Evolutionary conservation across 805 yeast species (phyloP), one percentile per base, ranked within the genome.

Genomic region (Candida caryicola): DNA sequence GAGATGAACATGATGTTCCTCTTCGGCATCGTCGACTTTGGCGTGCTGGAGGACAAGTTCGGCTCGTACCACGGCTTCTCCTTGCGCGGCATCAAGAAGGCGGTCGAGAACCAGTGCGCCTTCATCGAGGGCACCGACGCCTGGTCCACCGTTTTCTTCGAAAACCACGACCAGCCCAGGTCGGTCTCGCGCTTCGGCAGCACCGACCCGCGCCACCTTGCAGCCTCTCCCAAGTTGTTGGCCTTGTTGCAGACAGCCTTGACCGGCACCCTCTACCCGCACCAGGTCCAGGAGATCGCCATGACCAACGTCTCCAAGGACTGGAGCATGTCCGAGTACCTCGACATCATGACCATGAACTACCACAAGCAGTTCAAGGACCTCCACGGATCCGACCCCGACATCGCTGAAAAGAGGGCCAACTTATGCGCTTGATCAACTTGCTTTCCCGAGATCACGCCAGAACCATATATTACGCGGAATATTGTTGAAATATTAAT

Each of bases 231-330:
- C 21, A 77, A 77, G 55, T 53, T 75, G 52, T 51, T 77, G 44
- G 67, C 77, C n/a, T 40, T 70, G 32, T 54, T 77, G 50, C 66
- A 71, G 43, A 35, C 64, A 5, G 47, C 78, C 10, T 62, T 75
- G 45, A 69, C 77, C 19, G 82, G 83, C 31, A 76, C 82, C 13
- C 55, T 75, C 37, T 77, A 63, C 57, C 58, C 77, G 28, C 77
- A 76, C 56, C 82, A 77, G 57, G 83, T 82, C 31, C 83, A 77
- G 53, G 83, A 77, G 49, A 59, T 77, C 40, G 82, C 78, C 16
- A 72, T 71, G 73, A 68, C 69, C 34, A 77, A 77, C 48, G 54
- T 75, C 17, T 66, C 75, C 9, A 47, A 57, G 34, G 52, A 54
- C 31, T 75, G 79, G 78, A 61, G 62, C 18, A 59, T 76, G 35